Evolutionary conservation across 2,329 filamentous ascomycete species (phyloP).

Genomic region (Xylariaceae sp.): DNA sequence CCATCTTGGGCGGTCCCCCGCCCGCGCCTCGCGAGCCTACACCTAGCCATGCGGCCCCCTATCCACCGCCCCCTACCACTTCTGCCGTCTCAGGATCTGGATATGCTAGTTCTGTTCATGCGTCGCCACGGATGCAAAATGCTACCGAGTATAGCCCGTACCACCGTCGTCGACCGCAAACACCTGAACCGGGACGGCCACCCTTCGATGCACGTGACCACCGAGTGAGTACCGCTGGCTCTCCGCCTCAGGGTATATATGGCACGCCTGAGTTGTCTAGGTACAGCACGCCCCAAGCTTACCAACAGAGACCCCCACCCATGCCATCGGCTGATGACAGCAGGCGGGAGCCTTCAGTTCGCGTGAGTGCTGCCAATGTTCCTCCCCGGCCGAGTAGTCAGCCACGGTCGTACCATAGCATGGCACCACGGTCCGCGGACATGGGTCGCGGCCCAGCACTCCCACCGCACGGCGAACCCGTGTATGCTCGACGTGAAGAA

Average conservation of each 20-base stretch:
- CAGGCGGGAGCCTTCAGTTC: conserved; percentile 35
- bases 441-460: conserved; percentile 37
- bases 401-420: conserved; percentile 45
- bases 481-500: conserved; percentile 49
- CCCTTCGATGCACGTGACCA: conserved; percentile 43
- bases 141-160: conserved; percentile 50
- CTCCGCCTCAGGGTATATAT: conserved; percentile 45
- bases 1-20: conserved; percentile 52
- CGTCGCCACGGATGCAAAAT: conserved; percentile 52
- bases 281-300: conserved; percentile 55
- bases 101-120: conserved; percentile 47
- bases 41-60: conserved; percentile 39
- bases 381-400: conserved; percentile 49
- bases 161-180: conserved; percentile 64
- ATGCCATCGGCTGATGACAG: conserved; percentile 43
- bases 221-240: conserved; percentile 42
- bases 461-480: conserved; percentile 31
- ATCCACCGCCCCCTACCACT: conserved; percentile 37
- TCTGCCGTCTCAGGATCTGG: conserved; percentile 40
- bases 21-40: conserved; percentile 40
- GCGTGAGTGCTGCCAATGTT: conserved; percentile 33
- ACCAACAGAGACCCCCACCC: conserved; percentile 47
- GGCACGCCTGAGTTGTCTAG: conserved; percentile 53
- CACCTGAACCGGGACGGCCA: conserved; percentile 60
- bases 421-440: conserved; percentile 43